Evolutionary conservation across 1,284 basidiomycete genomes (phyloP).

Genomic region (Pulveroboletus ridleyi): DNA sequence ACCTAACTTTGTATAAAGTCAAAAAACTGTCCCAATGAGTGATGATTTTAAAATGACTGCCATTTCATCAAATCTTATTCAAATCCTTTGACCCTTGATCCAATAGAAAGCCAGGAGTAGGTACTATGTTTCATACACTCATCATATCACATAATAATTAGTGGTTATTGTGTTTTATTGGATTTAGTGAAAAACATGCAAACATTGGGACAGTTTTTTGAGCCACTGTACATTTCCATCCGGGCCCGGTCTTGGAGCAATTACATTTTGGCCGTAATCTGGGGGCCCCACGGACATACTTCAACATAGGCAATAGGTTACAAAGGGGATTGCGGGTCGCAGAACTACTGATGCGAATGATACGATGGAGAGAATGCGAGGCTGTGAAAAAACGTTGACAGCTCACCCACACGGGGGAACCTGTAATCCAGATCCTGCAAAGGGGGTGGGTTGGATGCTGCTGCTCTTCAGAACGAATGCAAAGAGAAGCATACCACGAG

Average conservation of each 20-base stretch:
- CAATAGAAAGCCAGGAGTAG: no score
- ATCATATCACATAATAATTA: no score
- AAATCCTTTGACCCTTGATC: no score
- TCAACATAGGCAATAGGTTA: constrained; percentile 80
- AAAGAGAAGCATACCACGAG: constrained; percentile 58
- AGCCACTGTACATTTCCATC: constrained; percentile 74
- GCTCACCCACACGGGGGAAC: constrained; percentile 74
- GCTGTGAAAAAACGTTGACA: constrained; percentile 78
- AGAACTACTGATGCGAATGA: constrained; percentile 65
- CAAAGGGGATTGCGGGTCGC: constrained; percentile 48
- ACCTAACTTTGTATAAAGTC: no score
- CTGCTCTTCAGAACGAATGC: constrained; percentile 2
- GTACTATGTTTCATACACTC: no score
- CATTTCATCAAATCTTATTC: no score
- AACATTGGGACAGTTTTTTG: no score
- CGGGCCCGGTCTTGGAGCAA: constrained; percentile 78
- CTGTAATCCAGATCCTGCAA: constrained; percentile 81
- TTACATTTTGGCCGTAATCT: constrained; percentile 75
- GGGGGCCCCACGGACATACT: constrained; percentile 74
- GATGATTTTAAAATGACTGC: no score
- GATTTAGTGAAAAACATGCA: no score
- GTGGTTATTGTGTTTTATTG: no score
- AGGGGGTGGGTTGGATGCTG: constrained; percentile 16
- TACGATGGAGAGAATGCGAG: constrained; percentile 81
- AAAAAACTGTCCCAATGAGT: no score